Conservation (phyloP, 2,329 filamentous ascomycete species). For the Trichoderma atroviride region DNA sequence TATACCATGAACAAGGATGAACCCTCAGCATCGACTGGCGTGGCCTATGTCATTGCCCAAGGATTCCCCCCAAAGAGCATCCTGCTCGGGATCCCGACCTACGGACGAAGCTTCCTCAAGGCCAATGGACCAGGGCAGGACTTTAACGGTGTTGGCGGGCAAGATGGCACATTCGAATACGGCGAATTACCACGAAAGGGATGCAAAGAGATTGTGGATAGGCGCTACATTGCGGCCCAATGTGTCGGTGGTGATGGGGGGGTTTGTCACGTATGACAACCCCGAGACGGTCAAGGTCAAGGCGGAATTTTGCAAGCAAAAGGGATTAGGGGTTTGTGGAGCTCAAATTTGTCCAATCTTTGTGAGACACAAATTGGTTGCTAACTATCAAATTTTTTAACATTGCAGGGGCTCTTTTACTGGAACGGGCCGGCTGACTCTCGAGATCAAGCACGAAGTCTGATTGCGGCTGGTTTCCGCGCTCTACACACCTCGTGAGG, state of each 20-base stretch:
- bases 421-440: slow-evolving; percentile 78
- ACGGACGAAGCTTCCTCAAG: slow-evolving; percentile 73
- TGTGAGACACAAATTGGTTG: slow-evolving; percentile 3
- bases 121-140: slow-evolving; percentile 66
- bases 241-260: slow-evolving; percentile 72
- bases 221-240: slow-evolving; percentile 67
- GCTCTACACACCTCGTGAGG: slow-evolving; percentile 41
- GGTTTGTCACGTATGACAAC: slow-evolving; percentile 80
- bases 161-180: slow-evolving; percentile 75
- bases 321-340: slow-evolving; percentile 63
- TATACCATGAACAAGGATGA: slow-evolving; percentile 63
- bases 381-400: slow-evolving; percentile 22
- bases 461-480: slow-evolving; percentile 62
- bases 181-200: slow-evolving; percentile 64
- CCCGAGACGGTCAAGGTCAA: slow-evolving; percentile 75
- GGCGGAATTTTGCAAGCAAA: slow-evolving; percentile 71
- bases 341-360: slow-evolving; percentile 11
- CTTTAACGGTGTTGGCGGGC: slow-evolving; percentile 58
- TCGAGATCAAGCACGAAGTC: slow-evolving; percentile 57
- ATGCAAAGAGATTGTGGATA: slow-evolving; percentile 69
- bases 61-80: slow-evolving; percentile 73
- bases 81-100: slow-evolving; percentile 73
- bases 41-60: slow-evolving; percentile 65
- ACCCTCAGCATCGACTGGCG: slow-evolving; percentile 66
- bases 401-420: slow-evolving; percentile 70